These are phyloP conservation scores for Polychytrium aggregatum DNA, from an alignment of 192 early-diverging fungal genomes.

Conservation along the genomic window DNA sequence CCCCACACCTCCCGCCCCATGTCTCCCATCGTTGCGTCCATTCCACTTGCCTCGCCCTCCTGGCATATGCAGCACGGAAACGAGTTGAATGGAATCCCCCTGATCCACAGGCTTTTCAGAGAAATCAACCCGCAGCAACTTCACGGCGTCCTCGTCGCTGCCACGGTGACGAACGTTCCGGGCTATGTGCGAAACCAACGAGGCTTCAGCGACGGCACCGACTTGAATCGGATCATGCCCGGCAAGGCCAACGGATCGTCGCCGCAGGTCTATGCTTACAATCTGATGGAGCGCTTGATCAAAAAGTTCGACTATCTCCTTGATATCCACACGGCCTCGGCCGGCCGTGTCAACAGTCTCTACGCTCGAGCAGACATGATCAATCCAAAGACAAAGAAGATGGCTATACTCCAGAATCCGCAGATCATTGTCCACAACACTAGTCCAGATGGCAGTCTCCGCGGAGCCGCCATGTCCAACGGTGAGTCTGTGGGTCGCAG, in stretches of 20 bases:
- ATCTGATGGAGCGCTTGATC: conserved; percentile 57
- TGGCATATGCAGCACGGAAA: conserved; percentile 67
- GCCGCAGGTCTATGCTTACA: conserved; percentile 58
- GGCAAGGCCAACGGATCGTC: conserved; percentile 53
- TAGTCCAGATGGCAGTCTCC: conserved; percentile 51
- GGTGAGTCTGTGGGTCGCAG: conserved; percentile 5
- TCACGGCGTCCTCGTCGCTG: conserved; percentile 59
- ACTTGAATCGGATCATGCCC: conserved; percentile 63
- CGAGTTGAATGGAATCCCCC: conserved; percentile 71
- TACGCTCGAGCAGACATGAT: conserved; percentile 69
- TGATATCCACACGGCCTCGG: conserved; percentile 62
- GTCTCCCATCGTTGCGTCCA: conserved; percentile 42
- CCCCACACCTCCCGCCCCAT: conserved; percentile 47
- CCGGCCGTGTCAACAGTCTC: conserved; percentile 56
- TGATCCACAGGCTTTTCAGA: conserved; percentile 56
- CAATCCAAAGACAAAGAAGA: conserved; percentile 40
- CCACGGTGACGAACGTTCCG: conserved; percentile 54
- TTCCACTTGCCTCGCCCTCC: conserved; percentile 10
- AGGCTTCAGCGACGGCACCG: conserved; percentile 60
- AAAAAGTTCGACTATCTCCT: conserved; percentile 56
- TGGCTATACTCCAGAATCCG: conserved; percentile 11
- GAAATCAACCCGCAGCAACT: conserved; percentile 48
- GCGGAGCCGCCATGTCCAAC: conserved; percentile 53
- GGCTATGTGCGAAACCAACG: conserved; percentile 55
- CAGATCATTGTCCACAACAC: conserved; percentile 66